A percentile compares a stretch with the other conserved stretches of the same genome.
Evolutionary conservation across 2,329 filamentous ascomycete species (phyloP).

Genomic region (Calonectria hongkongensis): DNA sequence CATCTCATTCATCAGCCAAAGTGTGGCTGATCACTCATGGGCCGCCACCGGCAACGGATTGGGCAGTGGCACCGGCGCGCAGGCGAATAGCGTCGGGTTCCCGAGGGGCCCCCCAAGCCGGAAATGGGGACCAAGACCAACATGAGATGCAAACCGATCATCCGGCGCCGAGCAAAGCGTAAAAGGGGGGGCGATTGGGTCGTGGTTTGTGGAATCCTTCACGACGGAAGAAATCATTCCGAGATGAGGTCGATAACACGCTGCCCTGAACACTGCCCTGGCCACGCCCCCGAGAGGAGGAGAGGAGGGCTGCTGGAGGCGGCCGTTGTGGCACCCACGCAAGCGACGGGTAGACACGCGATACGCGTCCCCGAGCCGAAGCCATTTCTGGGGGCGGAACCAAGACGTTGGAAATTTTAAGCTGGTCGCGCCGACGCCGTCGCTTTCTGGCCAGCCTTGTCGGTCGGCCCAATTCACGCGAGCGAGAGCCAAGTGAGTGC

Average conservation of each 20-base stretch:
- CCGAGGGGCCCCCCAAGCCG: conserved; percentile 41
- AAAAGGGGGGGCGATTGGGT: conserved; percentile 42
- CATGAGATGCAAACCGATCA: conserved; percentile 47
- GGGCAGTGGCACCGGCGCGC: conserved; percentile 33
- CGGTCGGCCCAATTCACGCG: not conserved
- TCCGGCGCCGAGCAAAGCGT: conserved; percentile 49
- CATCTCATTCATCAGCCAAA: conserved; percentile 50
- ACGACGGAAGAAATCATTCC: conserved; percentile 44
- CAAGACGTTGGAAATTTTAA: conserved; percentile 38
- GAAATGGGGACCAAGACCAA: conserved; percentile 51
- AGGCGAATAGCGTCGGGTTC: conserved; percentile 39
- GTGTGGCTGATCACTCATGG: conserved; percentile 50
- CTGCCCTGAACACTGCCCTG: conserved; percentile 38
- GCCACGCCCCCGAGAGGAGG: conserved; percentile 31
- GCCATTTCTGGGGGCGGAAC: conserved; percentile 24
- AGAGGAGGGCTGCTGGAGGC: conserved; percentile 37
- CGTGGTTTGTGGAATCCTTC: conserved; percentile 39
- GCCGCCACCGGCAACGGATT: conserved; percentile 46
- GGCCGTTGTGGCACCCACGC: conserved; percentile 45
- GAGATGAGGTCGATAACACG: conserved; percentile 50
- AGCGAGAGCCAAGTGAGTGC: not conserved
- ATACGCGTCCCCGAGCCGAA: conserved; percentile 20
- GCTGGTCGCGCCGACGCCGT: conserved; percentile 10
- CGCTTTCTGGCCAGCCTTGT: not conserved
- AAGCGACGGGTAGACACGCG: conserved; percentile 39